Conservation (phyloP, 2,329 filamentous ascomycete species). For the Dryadomyces sulphureus region DNA sequence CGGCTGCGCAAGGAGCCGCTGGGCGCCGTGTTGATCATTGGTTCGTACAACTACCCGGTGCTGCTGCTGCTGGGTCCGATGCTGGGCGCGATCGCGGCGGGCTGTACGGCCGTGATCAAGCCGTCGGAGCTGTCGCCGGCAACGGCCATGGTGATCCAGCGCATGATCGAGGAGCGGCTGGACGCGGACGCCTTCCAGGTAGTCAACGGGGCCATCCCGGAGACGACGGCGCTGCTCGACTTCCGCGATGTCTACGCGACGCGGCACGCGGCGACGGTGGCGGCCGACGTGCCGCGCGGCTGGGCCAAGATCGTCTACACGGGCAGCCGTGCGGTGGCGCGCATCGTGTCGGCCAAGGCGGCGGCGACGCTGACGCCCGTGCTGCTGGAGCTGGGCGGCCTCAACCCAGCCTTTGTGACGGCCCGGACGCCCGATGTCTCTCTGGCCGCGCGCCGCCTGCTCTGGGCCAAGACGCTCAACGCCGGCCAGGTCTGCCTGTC, state of each 20-base stretch:
- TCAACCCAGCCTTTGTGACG: constrained; percentile 84
- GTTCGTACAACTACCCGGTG: constrained; percentile 88
- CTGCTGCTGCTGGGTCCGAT: constrained; percentile 65
- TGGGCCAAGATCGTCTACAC: constrained; percentile 99
- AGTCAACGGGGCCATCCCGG: constrained; percentile 66
- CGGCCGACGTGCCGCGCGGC: constrained; percentile 27
- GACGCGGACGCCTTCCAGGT: constrained; percentile 64
- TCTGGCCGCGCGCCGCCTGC: constrained; percentile 66
- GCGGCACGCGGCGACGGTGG: constrained; percentile 1
- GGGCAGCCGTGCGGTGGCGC: constrained; percentile 62
- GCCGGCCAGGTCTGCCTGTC: constrained; percentile 85
- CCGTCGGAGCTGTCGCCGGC: constrained; percentile 71
- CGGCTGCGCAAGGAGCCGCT: constrained; percentile 77
- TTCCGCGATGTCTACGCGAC: constrained; percentile 24
- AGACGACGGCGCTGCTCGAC: constrained; percentile 69
- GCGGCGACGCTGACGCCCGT: constrained; percentile 81
- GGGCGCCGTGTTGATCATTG: constrained; percentile 71
- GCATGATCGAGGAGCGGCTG: constrained; percentile 60
- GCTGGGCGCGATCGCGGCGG: constrained; percentile 81
- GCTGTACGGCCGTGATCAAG: constrained; percentile 82
- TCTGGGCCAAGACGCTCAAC: constrained; percentile 81
- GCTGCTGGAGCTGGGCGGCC: constrained; percentile 76
- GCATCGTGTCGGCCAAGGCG: constrained; percentile 79
- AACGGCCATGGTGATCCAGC: constrained; percentile 64
- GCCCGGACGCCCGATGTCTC: constrained; percentile 58